phyloP scores from a whole-genome alignment of 192 early-diverging fungal genomes.

The Gigaspora rosea region DNA sequence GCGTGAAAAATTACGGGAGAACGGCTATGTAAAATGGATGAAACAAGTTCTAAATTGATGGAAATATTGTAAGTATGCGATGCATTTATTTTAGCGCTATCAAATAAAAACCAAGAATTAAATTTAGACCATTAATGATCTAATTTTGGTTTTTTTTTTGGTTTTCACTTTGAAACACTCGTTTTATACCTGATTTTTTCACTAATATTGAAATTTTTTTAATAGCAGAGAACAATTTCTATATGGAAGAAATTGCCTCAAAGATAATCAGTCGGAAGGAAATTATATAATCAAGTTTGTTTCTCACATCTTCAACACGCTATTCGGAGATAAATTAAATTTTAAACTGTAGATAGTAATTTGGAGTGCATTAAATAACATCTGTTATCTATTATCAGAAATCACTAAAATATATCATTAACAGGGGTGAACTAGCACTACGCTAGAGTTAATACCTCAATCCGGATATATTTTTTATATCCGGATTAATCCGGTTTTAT shows the following conservation, averaged over 20 bases:
- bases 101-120: too few species aligned
- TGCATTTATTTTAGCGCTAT: neutral
- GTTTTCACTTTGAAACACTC: too few species aligned
- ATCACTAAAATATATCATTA: neutral
- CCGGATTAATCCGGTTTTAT: too few species aligned
- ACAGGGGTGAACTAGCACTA: neutral
- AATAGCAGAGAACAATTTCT: constrained; percentile 5
- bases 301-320: constrained; percentile 6
- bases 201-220: neutral
- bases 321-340: constrained; percentile 14
- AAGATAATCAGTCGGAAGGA: constrained; percentile 1
- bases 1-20: too few species aligned
- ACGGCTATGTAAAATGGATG: constrained; percentile 4
- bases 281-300: constrained; percentile 23
- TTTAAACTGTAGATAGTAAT: constrained; percentile 14
- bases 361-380: neutral
- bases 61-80: constrained; percentile 15
- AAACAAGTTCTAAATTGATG: constrained; percentile 6
- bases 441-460: too few species aligned
- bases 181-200: neutral
- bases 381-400: neutral
- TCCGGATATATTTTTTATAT: too few species aligned
- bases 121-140: too few species aligned
- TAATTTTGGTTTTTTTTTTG: too few species aligned
- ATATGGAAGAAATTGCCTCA: constrained; percentile 1